These are phyloP conservation scores for Schizophyllum amplum DNA, from an alignment of 1,284 basidiomycete species.

Conservation along the genomic window DNA sequence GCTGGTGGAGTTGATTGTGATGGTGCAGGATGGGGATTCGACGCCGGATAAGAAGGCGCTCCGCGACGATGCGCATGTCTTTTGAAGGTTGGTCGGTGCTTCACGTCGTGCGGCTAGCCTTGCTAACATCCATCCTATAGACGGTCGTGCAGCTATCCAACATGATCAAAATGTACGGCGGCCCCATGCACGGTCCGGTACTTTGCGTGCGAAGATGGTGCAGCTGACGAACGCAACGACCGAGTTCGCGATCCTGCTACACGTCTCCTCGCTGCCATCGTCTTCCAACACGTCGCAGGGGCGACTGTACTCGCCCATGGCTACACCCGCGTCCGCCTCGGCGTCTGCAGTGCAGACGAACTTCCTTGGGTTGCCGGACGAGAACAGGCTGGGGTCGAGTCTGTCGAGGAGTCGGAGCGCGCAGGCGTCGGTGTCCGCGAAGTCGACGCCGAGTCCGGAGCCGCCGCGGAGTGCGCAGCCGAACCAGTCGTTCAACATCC, in stretches of 20 bases:
- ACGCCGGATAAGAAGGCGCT: slow-evolving; percentile 46
- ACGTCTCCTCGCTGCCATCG: slow-evolving; percentile 71
- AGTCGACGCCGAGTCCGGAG: slow-evolving; percentile 30
- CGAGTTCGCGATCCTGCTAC: slow-evolving; percentile 69
- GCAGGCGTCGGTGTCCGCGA: slow-evolving; percentile 30
- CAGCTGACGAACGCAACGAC: slow-evolving; percentile 70
- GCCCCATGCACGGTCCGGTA: slow-evolving; percentile 46
- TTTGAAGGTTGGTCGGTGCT: slow-evolving; percentile 50
- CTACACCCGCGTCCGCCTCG: slow-evolving; percentile 15
- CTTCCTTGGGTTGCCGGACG: slow-evolving; percentile 27
- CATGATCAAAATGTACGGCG: slow-evolving; percentile 51
- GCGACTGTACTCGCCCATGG: slow-evolving; percentile 44
- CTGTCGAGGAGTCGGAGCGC: slow-evolving; percentile 57
- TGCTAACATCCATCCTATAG: slow-evolving; percentile 27
- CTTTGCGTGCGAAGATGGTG: slow-evolving; percentile 58
- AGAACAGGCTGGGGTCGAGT: slow-evolving; percentile 37
- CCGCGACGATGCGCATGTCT: slow-evolving; percentile 63
- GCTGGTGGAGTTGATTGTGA: slow-evolving; percentile 43
- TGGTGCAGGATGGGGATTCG: slow-evolving; percentile 40
- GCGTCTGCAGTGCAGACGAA: slow-evolving; percentile 7
- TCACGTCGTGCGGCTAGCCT: background rate
- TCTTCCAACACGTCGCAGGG: slow-evolving; percentile 33
- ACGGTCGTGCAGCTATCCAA: slow-evolving; percentile 62
- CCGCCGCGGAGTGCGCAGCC: slow-evolving; percentile 49
- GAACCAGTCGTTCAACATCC: slow-evolving; percentile 33